These are phyloP conservation scores for Diphasiastrum complanatum DNA, from an alignment of 83 land plant genomes.

Conservation along the genomic window DNA sequence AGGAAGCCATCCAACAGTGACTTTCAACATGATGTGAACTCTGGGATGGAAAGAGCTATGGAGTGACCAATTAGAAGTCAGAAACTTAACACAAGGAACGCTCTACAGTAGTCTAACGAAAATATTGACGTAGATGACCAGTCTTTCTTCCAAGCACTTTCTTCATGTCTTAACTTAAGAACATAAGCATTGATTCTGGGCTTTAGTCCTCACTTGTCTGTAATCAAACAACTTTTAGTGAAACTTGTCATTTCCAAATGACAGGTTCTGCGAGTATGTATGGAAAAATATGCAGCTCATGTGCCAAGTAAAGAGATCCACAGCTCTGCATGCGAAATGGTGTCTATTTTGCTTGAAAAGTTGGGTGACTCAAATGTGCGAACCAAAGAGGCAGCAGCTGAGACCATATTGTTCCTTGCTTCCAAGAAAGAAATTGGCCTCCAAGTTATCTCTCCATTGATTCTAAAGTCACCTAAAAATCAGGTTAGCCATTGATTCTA, in stretches of 20 bases:
- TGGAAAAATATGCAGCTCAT: slow-evolving; percentile 16
- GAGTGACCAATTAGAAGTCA: no score
- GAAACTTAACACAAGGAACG: no score
- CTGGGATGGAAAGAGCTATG: no score
- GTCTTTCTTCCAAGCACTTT: no score
- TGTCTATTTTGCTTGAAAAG: slow-evolving; percentile 26
- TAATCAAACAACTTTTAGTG: neutral
- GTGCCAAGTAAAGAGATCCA: slow-evolving; percentile 27
- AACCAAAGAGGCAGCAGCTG: slow-evolving; percentile 21
- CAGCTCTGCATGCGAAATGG: slow-evolving; percentile 12
- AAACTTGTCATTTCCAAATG: neutral
- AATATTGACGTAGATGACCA: no score
- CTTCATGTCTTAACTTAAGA: no score
- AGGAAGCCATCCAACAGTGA: no score
- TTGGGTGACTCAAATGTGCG: slow-evolving; percentile 34
- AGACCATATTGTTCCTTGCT: slow-evolving; percentile 30
- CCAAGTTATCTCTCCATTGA: slow-evolving; percentile 19
- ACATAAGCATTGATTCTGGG: no score
- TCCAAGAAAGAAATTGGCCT: slow-evolving; percentile 27
- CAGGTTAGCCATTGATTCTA: slow-evolving; percentile 20
- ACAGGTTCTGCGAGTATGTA: slow-evolving; percentile 21
- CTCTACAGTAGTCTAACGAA: no score
- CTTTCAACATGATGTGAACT: no score
- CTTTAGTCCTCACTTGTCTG: neutral
- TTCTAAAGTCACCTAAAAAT: slow-evolving; percentile 22